Evolutionary conservation across 805 yeast genomes (phyloP), one percentile per base, ranked within the genome.

Genomic region (Candida cerambycidarum): DNA sequence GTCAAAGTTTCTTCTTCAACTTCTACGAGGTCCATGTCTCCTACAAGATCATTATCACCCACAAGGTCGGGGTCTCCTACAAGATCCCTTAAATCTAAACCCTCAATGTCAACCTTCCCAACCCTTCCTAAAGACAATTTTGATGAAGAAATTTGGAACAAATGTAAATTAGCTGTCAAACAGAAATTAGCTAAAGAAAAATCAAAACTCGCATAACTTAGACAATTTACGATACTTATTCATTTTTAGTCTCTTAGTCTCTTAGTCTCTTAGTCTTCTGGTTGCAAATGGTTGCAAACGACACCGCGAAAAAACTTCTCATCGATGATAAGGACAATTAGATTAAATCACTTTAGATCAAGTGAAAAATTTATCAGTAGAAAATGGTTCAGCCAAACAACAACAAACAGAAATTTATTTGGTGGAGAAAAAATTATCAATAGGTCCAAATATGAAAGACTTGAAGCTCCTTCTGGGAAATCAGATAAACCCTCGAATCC

Each of bases 401-500:
- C 15, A n/a, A 18, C 19, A 17, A 16, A 28, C 6, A 10, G 16
- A 25, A 45, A 62, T 44, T 47, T 63, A 37, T 63, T 63, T 40
- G 67, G 67, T 3, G 67, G 67, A 1, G 56, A 57, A 10, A 61
- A 61, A 45, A 41, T 53, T 3, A 35, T 50, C 3, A 24, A 28
- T n/a, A 8, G 27, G 14, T 34, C 38, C 4, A 23, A 13, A 8
- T 23, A 23, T 9, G 27, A 33, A 31, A 25, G 38, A 11, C 19
- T 44, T 15, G 46, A 51, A 19, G 68, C 71, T 1, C 74, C 73
- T 9, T 53, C 61, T 2, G 64, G 62, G 12, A 69, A 67, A 47
- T 62, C 65, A 42, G 70, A 70, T 43, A 59, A 70, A 10, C 51
- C 66, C 12, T 50, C 73, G 15, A 69, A 69, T 40, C 75, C 76